A percentile compares a stretch with the other conserved stretches of the same genome.
These are phyloP conservation scores for Syzygium oleosum DNA, from an alignment of 345 rosid species.

Conservation along the genomic window DNA sequence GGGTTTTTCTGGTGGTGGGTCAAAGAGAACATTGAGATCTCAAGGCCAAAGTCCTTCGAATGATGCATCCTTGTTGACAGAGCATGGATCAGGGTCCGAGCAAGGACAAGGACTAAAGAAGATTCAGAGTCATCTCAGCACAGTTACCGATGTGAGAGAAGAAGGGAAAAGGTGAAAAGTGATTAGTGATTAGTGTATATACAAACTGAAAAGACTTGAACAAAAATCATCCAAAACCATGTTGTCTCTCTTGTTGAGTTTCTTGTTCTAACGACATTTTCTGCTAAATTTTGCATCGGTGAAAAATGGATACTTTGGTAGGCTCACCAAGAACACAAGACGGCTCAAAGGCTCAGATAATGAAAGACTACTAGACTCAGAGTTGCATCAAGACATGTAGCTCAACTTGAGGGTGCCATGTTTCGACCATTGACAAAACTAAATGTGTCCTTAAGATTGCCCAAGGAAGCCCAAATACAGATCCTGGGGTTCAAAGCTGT, in stretches of 20 bases:
- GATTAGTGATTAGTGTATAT: neutral
- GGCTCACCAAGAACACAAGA: neutral
- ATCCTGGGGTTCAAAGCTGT: neutral
- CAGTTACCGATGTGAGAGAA: neutral
- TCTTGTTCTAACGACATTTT: neutral
- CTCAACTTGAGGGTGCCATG: neutral
- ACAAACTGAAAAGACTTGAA: neutral
- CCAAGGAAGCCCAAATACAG: neutral
- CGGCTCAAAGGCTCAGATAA: neutral
- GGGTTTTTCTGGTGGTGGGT: slow-evolving; percentile 3
- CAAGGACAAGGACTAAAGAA: too few relatives aligned
- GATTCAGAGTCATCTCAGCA: neutral
- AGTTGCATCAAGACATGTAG: neutral
- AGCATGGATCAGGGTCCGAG: neutral
- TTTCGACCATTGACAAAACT: neutral
- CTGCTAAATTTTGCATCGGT: neutral
- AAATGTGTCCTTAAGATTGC: too few relatives aligned
- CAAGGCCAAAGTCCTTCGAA: slow-evolving; percentile 12
- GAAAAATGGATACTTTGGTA: too few relatives aligned
- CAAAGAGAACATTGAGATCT: slow-evolving; percentile 8
- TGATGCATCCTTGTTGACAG: neutral
- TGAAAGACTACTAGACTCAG: neutral
- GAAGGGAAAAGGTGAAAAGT: neutral
- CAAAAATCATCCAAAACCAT: neutral
- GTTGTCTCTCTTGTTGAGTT: neutral